These are phyloP conservation scores for Puccinia coronata DNA, from an alignment of 1,284 basidiomycete species.

Conservation along the genomic window DNA sequence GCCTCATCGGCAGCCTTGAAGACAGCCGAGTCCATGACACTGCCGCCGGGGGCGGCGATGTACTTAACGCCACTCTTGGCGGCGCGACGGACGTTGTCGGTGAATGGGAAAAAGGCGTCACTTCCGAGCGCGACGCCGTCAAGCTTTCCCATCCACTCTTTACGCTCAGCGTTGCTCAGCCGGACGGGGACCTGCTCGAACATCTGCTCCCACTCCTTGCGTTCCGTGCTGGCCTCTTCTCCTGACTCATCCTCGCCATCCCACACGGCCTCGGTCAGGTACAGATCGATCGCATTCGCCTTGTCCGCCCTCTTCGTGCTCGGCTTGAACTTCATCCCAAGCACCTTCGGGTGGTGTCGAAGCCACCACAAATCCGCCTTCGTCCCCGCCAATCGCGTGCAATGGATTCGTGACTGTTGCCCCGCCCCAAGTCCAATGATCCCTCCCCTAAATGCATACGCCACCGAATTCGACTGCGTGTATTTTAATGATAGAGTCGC, in stretches of 20 bases:
- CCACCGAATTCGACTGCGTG: constrained; percentile 98
- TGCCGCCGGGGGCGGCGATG: constrained; percentile 90
- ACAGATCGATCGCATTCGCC: constrained; percentile 96
- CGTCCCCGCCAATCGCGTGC: constrained; percentile 91
- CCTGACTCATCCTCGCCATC: constrained; percentile 67
- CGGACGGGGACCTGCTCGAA: constrained; percentile 76
- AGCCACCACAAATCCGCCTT: constrained; percentile 99
- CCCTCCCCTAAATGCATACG: constrained; percentile 89
- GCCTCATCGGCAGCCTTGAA: constrained; percentile 91
- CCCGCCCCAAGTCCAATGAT: constrained; percentile 96
- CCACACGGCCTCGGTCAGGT: constrained; percentile 84
- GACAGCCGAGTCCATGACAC: constrained; percentile 94
- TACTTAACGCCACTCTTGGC: constrained; percentile 87
- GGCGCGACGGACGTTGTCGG: constrained; percentile 94
- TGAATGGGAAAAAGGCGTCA: constrained; percentile 99
- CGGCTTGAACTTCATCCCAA: constrained; percentile 91
- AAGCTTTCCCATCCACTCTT: constrained; percentile 70
- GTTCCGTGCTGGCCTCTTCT: constrained; percentile 64
- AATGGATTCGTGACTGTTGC: constrained; percentile 98
- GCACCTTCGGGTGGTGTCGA: constrained; percentile 89
- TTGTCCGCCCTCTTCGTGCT: constrained; percentile 97
- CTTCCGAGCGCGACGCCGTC: constrained; percentile 87
- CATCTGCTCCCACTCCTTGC: constrained; percentile 83
- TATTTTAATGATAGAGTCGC: constrained; percentile 97
- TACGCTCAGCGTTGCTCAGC: constrained; percentile 73